Evolutionary conservation across 2,329 filamentous ascomycete genomes (phyloP), one percentile per base, ranked within the genome.

Genomic region (Aspergillus persii): DNA sequence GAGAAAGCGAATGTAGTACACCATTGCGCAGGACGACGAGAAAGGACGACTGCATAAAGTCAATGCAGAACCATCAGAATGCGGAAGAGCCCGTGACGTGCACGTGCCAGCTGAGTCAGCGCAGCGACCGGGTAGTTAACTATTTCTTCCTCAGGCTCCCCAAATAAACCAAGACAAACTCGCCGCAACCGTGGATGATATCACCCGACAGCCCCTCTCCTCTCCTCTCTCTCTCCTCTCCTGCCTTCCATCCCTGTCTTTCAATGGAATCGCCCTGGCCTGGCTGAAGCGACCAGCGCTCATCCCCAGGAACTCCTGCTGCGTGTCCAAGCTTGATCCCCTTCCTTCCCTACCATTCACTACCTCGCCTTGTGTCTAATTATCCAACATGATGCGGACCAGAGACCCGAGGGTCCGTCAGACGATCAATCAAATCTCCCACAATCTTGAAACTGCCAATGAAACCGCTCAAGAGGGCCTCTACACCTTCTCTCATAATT

Each of bases 381-480:
- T 11, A 7, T 23, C 44, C 44, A 71, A 63, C 66, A 86, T 85
- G 83, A 87, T 86, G 76, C 81, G 84, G 66, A 81, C 83, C 70
- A 81, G 77, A 71, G 93, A 97, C 77, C 93, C 93, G 61, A 90
- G 93, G 70, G 87, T 96, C 76, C 91, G 93, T 66, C 92, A 96
- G 76, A 92, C 91, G 68, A 91, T 96, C 85, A 96, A 97, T 74
- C 91, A 95, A 72, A 89, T 97, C 73, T 89, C 91, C 6, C 90
- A 95, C 67, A 96, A 94, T 70, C 87, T 96, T 76, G 94, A 97
- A 77, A 85, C 90, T 33, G 92, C 91, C 50, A 96, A 96, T 61
- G 92, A 96, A 74, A 89, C 91, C 58, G 92, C 94, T n/a, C 93
- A 95, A 61, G 92, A 91, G 51, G 89, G 89, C 57, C 89, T 98